Evolutionary conservation across 2,329 filamentous ascomycete genomes (phyloP).

Genomic region (Gaeumannomyces sp.): DNA sequence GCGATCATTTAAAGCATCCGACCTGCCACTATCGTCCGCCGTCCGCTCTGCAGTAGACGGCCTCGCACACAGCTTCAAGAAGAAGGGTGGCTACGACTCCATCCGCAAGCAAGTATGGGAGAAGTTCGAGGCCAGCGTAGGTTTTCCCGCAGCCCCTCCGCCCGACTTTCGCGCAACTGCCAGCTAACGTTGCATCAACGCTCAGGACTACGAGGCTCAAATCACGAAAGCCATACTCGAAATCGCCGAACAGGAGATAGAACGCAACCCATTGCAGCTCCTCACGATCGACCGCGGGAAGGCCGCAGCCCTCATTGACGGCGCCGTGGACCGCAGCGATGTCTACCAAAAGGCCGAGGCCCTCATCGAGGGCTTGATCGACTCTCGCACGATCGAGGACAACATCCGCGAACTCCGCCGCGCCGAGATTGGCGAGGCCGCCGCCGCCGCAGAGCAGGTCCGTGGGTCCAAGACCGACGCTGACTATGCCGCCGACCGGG

Average conservation of each 20-base stretch:
- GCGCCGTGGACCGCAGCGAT: constrained; percentile 68
- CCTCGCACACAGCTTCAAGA: constrained; percentile 76
- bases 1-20: constrained; percentile 63
- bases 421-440: constrained; percentile 63
- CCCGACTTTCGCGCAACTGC: background rate
- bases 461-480: constrained; percentile 68
- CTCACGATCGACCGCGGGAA: constrained; percentile 68
- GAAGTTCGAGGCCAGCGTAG: constrained; percentile 64
- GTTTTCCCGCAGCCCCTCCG: constrained; percentile 4
- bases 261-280: constrained; percentile 64
- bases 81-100: constrained; percentile 75
- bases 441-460: constrained; percentile 56
- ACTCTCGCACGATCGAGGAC: constrained; percentile 60
- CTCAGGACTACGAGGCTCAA: constrained; percentile 62
- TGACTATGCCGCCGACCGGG: constrained; percentile 64
- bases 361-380: constrained; percentile 62
- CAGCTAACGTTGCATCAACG: background rate
- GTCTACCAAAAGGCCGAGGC: constrained; percentile 67
- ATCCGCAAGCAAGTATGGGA: constrained; percentile 73
- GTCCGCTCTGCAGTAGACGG: constrained; percentile 68
- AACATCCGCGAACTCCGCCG: constrained; percentile 63
- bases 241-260: constrained; percentile 67
- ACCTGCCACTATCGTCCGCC: constrained; percentile 67
- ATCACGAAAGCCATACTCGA: constrained; percentile 61
- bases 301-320: constrained; percentile 69